Evolutionary conservation across 2,329 filamentous ascomycete species (phyloP).

Genomic region (Furcasterigmium sp.): DNA sequence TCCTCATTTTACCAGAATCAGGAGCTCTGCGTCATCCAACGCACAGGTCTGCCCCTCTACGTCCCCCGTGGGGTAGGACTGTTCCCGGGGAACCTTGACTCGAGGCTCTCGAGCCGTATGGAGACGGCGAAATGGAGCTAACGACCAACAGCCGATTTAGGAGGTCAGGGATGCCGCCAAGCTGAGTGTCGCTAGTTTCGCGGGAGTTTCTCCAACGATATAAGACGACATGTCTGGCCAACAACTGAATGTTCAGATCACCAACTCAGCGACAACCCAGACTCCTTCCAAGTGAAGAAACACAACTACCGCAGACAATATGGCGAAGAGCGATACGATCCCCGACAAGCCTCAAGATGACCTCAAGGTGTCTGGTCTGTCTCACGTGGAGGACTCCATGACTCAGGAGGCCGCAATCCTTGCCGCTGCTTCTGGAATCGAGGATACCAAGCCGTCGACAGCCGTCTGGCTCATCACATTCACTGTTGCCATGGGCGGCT

Average conservation of each 20-base stretch:
- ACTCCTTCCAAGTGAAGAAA: neutral
- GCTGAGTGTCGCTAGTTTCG: neutral
- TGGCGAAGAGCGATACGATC: neutral
- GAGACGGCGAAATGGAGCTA: neutral
- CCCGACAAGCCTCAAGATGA: neutral
- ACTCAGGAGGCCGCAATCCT: constrained; percentile 7
- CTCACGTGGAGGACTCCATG: constrained; percentile 15
- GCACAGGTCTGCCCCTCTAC: neutral
- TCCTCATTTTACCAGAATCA: neutral
- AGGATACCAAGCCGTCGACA: constrained; percentile 16
- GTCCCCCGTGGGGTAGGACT: neutral
- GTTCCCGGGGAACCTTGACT: neutral
- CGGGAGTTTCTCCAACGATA: neutral
- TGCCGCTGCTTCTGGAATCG: constrained; percentile 8
- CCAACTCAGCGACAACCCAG: neutral
- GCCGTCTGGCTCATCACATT: constrained; percentile 20
- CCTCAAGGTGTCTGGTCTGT: neutral
- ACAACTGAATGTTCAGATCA: neutral
- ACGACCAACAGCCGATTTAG: neutral
- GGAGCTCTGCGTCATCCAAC: neutral
- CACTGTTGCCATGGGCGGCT: constrained; percentile 19
- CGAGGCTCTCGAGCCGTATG: no score
- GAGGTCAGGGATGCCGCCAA: neutral
- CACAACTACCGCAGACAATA: neutral
- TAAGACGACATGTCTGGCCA: neutral